Conservation (phyloP, 352 stramenopile genomes). For the Ophiocytium majus region DNA sequence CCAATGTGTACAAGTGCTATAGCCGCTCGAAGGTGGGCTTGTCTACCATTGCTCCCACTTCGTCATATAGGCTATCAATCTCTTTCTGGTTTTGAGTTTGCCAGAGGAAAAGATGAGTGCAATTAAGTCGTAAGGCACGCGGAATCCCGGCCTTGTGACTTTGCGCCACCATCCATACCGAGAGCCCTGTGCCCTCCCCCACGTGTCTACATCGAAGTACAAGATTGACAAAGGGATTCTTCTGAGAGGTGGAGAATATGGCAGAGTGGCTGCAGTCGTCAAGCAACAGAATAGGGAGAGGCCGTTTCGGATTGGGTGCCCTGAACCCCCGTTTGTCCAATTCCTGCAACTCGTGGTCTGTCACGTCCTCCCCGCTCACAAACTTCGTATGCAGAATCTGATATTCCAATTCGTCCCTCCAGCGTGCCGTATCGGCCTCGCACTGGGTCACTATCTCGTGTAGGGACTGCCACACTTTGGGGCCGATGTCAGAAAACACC, state of each 20-base stretch:
- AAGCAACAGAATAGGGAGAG: not conserved
- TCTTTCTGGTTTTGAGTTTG: not conserved
- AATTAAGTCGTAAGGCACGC: not conserved
- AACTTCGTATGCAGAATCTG: not conserved
- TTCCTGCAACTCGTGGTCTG: not conserved
- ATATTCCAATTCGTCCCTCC: not conserved
- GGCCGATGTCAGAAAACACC: not conserved
- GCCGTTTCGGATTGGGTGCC: not conserved
- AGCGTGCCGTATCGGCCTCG: not conserved
- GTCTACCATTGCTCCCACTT: not conserved
- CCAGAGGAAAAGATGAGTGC: not conserved
- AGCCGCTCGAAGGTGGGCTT: not conserved
- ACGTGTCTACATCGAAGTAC: not conserved
- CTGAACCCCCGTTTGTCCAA: not conserved
- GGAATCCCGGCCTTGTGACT: not conserved
- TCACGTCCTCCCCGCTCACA: not conserved
- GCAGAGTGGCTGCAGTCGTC: conserved; percentile 1
- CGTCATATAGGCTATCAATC: not conserved
- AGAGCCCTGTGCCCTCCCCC: not conserved
- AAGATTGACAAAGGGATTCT: not conserved
- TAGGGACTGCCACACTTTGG: not conserved
- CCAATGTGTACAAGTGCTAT: not conserved
- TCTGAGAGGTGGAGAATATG: not conserved
- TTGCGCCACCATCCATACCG: not conserved
- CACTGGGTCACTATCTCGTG: not conserved